phyloP scores from a whole-genome alignment of 345 rosid species.

The Luvunga scandens region DNA sequence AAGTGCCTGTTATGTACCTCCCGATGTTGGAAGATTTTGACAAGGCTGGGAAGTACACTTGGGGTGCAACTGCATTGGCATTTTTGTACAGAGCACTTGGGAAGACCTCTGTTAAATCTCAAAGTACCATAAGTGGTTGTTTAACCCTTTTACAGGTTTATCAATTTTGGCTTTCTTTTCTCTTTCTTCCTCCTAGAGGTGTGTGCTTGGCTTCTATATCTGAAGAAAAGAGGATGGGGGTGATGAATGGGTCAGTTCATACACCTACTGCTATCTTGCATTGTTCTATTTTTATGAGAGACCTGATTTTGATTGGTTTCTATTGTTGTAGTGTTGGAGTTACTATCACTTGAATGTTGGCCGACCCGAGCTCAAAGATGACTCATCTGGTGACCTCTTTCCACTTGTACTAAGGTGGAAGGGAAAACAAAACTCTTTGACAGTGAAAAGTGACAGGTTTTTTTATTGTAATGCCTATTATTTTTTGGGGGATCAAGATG shows the following conservation, averaged over 20 bases:
- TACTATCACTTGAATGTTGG: slow-evolving; percentile 67
- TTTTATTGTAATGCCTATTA: slow-evolving; percentile 58
- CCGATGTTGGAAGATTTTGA: slow-evolving; percentile 70
- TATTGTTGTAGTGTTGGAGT: slow-evolving; percentile 65
- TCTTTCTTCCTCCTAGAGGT: neutral
- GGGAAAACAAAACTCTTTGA: slow-evolving; percentile 60
- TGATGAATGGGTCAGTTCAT: neutral
- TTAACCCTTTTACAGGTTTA: slow-evolving; percentile 61
- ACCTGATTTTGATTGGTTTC: slow-evolving; percentile 12
- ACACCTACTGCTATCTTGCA: neutral
- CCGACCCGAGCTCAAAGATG: slow-evolving; percentile 54
- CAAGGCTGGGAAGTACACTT: slow-evolving; percentile 63
- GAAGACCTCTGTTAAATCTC: slow-evolving; percentile 69
- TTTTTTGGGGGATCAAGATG: slow-evolving; percentile 40
- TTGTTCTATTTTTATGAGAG: slow-evolving; percentile 1
- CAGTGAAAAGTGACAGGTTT: slow-evolving; percentile 51
- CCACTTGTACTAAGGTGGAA: slow-evolving; percentile 73
- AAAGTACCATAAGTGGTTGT: slow-evolving; percentile 76
- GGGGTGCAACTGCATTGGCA: slow-evolving; percentile 79
- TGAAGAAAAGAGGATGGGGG: neutral
- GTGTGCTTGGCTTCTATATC: slow-evolving; percentile 1
- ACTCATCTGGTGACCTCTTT: slow-evolving; percentile 36
- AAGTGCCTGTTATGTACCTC: slow-evolving; percentile 79
- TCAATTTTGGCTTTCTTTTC: slow-evolving; percentile 1
- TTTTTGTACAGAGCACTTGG: slow-evolving; percentile 62